These are phyloP conservation scores for Pittosporum tobira DNA, from an alignment of 129 eudicot species.

Conservation along the genomic window DNA sequence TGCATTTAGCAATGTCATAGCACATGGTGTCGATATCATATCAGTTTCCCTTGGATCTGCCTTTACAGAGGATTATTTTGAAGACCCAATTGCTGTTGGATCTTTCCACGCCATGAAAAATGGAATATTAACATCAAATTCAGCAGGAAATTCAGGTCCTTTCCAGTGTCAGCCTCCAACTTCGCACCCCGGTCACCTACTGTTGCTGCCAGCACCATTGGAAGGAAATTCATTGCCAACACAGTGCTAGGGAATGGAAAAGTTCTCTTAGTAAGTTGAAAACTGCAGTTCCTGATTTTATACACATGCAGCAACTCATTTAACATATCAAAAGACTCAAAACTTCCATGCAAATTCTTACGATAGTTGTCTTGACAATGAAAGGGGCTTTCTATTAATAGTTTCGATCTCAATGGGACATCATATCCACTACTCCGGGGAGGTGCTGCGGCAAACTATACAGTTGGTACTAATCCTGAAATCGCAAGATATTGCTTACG, in stretches of 20 bases:
- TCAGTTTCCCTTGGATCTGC: conserved; percentile 19
- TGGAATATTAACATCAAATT: conserved; percentile 15
- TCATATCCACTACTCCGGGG: conserved; percentile 25
- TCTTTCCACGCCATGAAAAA: conserved; percentile 27
- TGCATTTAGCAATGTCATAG: conserved; percentile 27
- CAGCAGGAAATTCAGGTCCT: conserved; percentile 33
- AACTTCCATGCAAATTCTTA: neutral
- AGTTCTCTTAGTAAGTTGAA: conserved; percentile 11
- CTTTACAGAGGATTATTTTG: neutral
- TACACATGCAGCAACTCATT: neutral
- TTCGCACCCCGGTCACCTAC: conserved; percentile 26
- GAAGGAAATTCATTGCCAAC: conserved; percentile 18
- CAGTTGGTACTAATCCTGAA: conserved; percentile 19
- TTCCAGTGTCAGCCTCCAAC: conserved; percentile 10
- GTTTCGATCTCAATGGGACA: conserved; percentile 19
- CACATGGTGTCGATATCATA: conserved; percentile 23
- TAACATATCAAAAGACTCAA: too few species aligned
- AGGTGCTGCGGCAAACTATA: conserved; percentile 21
- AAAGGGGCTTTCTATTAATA: conserved; percentile 21
- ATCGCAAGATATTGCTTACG: conserved; percentile 4
- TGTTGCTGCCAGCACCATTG: conserved; percentile 33
- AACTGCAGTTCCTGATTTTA: neutral
- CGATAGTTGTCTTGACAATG: neutral
- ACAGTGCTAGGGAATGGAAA: conserved; percentile 22
- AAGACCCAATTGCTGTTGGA: conserved; percentile 23